Base-by-base conservation (phyloP, 306 rosid species). In the Oemleria cerasiformis region DNA sequence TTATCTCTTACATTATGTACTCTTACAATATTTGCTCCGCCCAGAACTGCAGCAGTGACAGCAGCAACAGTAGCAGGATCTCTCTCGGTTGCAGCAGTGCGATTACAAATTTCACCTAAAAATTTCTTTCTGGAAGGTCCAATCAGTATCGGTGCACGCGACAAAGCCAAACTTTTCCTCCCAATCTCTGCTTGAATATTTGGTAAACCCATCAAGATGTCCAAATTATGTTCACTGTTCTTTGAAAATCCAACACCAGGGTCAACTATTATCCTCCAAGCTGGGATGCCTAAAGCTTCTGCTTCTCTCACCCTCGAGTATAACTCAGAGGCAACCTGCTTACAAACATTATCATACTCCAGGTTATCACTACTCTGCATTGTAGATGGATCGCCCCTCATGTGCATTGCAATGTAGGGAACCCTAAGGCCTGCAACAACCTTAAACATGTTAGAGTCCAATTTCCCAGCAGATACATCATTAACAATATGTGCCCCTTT, bases 191-290 rank as follows among this genome's bases (percentile, higher is more conserved):
- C 81, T 74, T 83, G 85, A 30, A 91, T 89, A 63, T 84, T 78
- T 19, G 86, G 78, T 41, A 91, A 64, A 64, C 94, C 95, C 21
- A 38, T 59, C 19, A 89, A 84, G 61, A 91, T 67, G 8, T 91
- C 95, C 80, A 94, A 76, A 74, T 84, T 85, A 63, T 91, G 82
- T 80, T 87, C 91, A 42, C 88, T 81, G 48, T 86, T 89, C 83
- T 91, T 94, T 23, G 96, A 89, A 83, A 94, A 91, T 77, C 96
- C 97, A 66, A 89, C 71, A 67, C 97, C 99, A 6, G 97, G 96
- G 73, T 94, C 97, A 67, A 89, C 42, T 21, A 94, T 85, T 50
- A 89, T 83, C 85, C 97, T 89, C 96, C 97, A 91, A 16, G 92
- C 92, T 8, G 96, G 97, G 62, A 91, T 86, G 47, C 97, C 97